Evolutionary conservation across 176 grass and related monocot species (phyloP), one percentile per base, ranked within the genome.

Genomic region (Otatea glauca): DNA sequence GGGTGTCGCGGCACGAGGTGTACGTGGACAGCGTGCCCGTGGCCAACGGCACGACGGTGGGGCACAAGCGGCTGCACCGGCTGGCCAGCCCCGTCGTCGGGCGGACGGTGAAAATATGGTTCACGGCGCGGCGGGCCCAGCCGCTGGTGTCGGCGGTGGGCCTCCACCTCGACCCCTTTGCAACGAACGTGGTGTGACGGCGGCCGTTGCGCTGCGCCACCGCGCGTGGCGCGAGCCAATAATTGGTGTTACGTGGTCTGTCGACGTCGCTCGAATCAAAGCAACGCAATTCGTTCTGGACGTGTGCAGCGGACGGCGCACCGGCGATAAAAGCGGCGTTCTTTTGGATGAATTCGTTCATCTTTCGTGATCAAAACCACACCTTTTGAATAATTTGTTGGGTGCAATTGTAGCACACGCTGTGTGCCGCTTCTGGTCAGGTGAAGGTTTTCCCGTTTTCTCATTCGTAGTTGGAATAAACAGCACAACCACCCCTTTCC

Each of bases 41-140:
- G 58, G 81, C 88, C 5, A 81, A 67, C 72, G 93, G 91, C 44
- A 94, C 93, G 2, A 95, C 93, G 29, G 93, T 98, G 17, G 96
- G 96, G 11, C 77, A 98, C 86, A 98, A 95, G 85, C 87, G 93
- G 86, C 91, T 98, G 86, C 89, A 98, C 91, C 91, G 85, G 83
- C 89, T 98, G 64, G 37, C 72, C 43, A 0, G 15, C 65, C 50
- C 86, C 27, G 83, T 88, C 25, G 76, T 71, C n/a, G 91, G 91
- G 3, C 6, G 53, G 81, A 53, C 79, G 79, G 92, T 98, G 81
- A 83, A 32, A 91, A 4, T 98, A 4, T 89, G 91, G 89, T 75
- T 98, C 84, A 39, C 65, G 47, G 77, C 86, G 68, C 78, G 76
- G 58, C 68, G 89, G 25, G 91, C 93, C 15, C 76, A 81, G 73